phyloP scores from a whole-genome alignment of 163 green algal species.

The Chlorella variabilis region DNA sequence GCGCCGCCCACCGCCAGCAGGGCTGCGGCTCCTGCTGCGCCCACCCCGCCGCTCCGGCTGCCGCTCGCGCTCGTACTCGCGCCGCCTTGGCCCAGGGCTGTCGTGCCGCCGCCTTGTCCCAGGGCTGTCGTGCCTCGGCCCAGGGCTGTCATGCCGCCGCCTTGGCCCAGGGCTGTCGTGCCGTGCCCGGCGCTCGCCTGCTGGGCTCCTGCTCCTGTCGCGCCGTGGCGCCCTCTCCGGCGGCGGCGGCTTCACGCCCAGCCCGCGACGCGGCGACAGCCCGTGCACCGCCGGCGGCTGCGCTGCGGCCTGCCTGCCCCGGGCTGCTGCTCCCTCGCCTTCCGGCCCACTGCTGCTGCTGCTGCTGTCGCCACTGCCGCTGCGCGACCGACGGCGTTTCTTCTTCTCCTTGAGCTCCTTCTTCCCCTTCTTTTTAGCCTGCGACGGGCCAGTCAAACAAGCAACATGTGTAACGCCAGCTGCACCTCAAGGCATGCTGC shows the following conservation, averaged over 20 bases:
- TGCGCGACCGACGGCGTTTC: not conserved
- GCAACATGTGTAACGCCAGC: no score
- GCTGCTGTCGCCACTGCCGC: not conserved
- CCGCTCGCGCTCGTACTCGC: not conserved
- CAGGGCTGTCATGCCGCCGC: not conserved
- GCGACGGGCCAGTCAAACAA: no score
- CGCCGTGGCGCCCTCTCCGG: not conserved
- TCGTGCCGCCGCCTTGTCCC: not conserved
- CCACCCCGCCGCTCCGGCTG: not conserved
- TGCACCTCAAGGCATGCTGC: no score
- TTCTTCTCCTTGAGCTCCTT: slow-evolving; percentile 13
- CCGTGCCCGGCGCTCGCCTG: not conserved
- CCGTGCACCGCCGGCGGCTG: not conserved
- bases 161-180: not conserved
- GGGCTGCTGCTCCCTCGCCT: no score
- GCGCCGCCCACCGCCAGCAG: not conserved
- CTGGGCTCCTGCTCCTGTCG: not conserved
- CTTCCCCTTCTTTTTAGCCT: not conserved
- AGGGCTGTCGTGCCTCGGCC: not conserved
- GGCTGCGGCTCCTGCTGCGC: not conserved
- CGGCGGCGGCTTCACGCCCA: not conserved
- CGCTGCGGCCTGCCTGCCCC: not conserved
- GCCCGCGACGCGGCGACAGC: slow-evolving; percentile 14
- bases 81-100: not conserved
- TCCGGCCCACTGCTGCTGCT: not conserved